These are phyloP conservation scores for Aspergillus sergii DNA, from an alignment of 2,329 filamentous ascomycete species.

Conservation along the genomic window DNA sequence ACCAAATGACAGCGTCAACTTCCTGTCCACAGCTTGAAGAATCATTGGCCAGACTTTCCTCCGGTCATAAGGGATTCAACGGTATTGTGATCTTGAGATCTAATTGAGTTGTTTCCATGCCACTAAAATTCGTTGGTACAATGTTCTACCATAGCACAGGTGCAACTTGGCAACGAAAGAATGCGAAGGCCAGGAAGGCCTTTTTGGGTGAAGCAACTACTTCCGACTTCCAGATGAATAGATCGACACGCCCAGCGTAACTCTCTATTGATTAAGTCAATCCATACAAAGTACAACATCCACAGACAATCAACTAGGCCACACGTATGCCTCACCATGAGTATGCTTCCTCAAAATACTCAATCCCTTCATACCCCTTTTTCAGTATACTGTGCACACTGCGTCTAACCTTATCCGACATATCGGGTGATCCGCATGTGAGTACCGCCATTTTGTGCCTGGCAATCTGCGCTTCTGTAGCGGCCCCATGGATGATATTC, in stretches of 20 bases:
- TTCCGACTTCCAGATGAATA: too few relatives aligned
- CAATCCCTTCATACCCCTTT: conserved; percentile 30
- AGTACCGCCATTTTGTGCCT: conserved; percentile 23
- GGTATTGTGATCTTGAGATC: background rate
- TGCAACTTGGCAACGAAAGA: background rate
- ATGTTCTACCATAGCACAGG: background rate
- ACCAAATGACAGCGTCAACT: background rate
- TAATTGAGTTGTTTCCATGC: background rate
- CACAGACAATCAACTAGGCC: background rate
- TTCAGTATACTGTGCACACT: conserved; percentile 38
- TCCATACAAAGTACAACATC: background rate
- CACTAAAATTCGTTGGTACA: background rate
- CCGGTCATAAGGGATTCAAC: background rate
- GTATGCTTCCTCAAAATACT: conserved; percentile 45
- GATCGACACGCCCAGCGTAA: too few relatives aligned
- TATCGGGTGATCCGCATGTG: conserved; percentile 37
- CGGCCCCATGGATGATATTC: conserved; percentile 3
- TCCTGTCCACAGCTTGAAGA: background rate
- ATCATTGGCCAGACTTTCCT: background rate
- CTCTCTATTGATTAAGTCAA: too few relatives aligned
- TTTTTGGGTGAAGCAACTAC: background rate
- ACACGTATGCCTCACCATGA: background rate
- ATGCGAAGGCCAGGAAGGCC: background rate
- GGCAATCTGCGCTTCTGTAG: conserved; percentile 3
- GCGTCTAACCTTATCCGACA: conserved; percentile 47